Evolutionary conservation across 768 basidiomycete species (phyloP), one percentile per base, ranked within the genome.

Genomic region (Zangia roseola): DNA sequence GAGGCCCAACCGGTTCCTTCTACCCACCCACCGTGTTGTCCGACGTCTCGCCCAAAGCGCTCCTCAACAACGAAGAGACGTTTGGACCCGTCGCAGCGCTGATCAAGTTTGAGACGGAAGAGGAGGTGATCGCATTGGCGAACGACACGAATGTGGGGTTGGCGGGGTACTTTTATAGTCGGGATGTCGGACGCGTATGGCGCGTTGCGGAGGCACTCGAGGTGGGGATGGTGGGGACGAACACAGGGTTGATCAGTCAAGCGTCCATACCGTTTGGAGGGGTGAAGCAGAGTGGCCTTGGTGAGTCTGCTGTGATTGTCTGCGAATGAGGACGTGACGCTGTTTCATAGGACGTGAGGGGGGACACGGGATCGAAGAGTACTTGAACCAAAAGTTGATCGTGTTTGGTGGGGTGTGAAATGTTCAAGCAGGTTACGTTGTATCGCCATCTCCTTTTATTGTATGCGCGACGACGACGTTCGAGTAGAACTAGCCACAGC

Each of bases 161-260:
- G 20, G 93, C 95, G 17, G 94, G 94, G 5, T 97, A 97, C 71
- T 94, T 98, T 76, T 99, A 84, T 76, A 80, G 83, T 30, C 69
- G 82, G 33, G 95, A 98, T 63, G 76, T 97, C 6, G 89, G 91
- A 4, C 73, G 94, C 33, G 86, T 91, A 36, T 97, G 91, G 90
- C 80, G 95, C 35, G 94, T 99, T 16, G 92, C 94, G 14, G 97
- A 97, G 73, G 86, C 78, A 56, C 74, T 98, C 24, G 92, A 99
- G 69, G 92, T 94, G 6, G 95, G 94, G 5, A 97, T 86, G 84
- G 91, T 94, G 20, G 91, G 89, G 26, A 75, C 79, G 40, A 94
- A 94, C 68, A 90, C 90, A 1, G 88, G 88, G 4, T 43, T 84
- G 47, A 81, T 95, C 61, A 88, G 85, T 49, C 83, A 86, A 65